Percentiles rank a stretch among this genome's conserved stretches.
phyloP scores from a whole-genome alignment of 768 basidiomycete species.

The Russula compacta region DNA sequence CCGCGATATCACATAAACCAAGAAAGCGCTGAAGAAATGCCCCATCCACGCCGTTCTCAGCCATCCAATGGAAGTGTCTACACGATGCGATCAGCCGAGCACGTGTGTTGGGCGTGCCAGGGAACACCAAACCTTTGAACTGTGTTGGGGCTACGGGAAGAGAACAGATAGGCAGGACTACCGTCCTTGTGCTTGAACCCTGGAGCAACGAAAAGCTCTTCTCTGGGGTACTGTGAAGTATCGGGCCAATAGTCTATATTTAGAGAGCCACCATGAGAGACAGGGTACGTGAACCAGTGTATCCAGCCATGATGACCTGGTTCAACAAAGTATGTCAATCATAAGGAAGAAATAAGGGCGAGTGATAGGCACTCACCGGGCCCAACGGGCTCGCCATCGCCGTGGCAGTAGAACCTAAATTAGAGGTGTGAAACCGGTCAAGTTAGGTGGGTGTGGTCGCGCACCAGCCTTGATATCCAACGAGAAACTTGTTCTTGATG shows the following conservation, averaged over 20 bases:
- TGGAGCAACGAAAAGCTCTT: conserved; percentile 61
- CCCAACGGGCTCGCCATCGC: conserved; percentile 58
- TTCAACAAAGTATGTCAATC: neutral
- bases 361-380: conserved; percentile 35
- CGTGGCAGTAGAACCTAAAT: conserved; percentile 60
- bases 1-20: conserved; percentile 51
- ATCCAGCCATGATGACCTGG: conserved; percentile 77
- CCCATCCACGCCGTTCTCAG: conserved; percentile 68
- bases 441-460: neutral
- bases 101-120: conserved; percentile 12
- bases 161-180: conserved; percentile 62
- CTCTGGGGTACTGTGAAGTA: conserved; percentile 55
- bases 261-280: conserved; percentile 59
- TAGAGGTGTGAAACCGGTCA: neutral
- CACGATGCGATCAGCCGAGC: neutral
- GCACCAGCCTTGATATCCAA: conserved; percentile 84
- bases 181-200: conserved; percentile 51
- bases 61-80: conserved; percentile 79
- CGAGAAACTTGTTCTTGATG: conserved; percentile 76
- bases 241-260: conserved; percentile 80
- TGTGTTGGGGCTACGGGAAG: conserved; percentile 66
- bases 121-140: conserved; percentile 41
- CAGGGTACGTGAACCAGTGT: conserved; percentile 70
- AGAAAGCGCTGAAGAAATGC: conserved; percentile 76
- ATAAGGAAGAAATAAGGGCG: neutral